phyloP scores from a whole-genome alignment of 495 filamentous ascomycete genomes.

The Chaetomium cochliodes region DNA sequence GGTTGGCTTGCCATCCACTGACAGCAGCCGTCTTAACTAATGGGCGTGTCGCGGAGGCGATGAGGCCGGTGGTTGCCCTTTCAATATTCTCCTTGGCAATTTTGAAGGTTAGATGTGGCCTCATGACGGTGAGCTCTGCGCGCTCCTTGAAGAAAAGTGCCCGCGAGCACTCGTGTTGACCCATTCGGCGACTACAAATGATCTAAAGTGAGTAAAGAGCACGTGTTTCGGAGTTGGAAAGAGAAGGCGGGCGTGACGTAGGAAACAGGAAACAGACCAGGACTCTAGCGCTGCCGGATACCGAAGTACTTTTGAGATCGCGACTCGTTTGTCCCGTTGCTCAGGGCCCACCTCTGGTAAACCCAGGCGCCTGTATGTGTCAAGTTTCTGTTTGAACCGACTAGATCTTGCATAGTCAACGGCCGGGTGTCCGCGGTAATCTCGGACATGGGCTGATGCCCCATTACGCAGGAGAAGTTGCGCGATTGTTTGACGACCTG shows the following conservation, averaged over 20 bases:
- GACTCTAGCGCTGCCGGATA: conserved; percentile 14
- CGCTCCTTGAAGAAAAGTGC: conserved; percentile 7
- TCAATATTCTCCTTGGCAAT: conserved; percentile 6
- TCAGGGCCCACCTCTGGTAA: neutral
- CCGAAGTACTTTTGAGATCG: conserved; percentile 2
- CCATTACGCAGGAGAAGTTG: neutral
- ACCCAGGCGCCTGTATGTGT: neutral
- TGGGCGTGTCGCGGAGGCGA: neutral
- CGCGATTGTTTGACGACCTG: conserved; percentile 2
- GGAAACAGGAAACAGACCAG: conserved; percentile 19
- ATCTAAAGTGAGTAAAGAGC: neutral
- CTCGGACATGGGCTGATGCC: neutral
- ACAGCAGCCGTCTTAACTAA: conserved; percentile 2
- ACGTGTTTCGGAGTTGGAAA: neutral
- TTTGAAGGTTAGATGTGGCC: neutral
- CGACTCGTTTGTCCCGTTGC: neutral
- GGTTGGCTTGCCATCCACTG: conserved; percentile 20
- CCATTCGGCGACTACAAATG: conserved; percentile 1
- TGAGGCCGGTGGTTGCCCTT: conserved; percentile 15
- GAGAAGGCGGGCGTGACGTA: too few species aligned
- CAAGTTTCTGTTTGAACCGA: neutral
- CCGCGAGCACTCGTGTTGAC: neutral
- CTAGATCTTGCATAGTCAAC: neutral
- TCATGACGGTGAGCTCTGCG: neutral
- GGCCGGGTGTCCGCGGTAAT: neutral